Evolutionary conservation across 345 rosid genomes (phyloP).

Genomic region (Salix purpurea): DNA sequence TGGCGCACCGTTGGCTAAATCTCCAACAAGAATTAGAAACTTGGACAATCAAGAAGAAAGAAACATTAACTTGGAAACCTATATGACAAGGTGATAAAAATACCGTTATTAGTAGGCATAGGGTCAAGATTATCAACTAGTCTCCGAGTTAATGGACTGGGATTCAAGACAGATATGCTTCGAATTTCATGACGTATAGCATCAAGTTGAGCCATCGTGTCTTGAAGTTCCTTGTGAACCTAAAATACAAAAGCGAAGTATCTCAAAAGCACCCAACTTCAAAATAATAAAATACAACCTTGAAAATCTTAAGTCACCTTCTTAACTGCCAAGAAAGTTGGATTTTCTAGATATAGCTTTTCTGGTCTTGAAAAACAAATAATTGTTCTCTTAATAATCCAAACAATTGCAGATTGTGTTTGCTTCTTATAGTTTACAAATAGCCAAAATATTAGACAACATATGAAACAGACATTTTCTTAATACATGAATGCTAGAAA

Average conservation of each 20-base stretch:
- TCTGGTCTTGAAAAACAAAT: not conserved
- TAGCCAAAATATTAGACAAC: too few relatives aligned
- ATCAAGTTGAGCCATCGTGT: conserved; percentile 73
- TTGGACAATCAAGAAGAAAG: not conserved
- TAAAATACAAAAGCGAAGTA: conserved; percentile 12
- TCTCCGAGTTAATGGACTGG: conserved; percentile 72
- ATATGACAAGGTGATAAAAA: not conserved
- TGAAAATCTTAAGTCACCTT: not conserved
- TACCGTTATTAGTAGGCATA: conserved; percentile 38
- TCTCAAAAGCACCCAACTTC: not conserved
- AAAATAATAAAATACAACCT: not conserved
- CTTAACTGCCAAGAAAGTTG: not conserved
- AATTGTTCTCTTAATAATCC: not conserved
- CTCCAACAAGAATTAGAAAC: conserved; percentile 7
- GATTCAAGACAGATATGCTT: conserved; percentile 60
- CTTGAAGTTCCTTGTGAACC: conserved; percentile 90
- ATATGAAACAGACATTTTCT: not conserved
- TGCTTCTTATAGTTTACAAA: too few relatives aligned
- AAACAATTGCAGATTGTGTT: too few relatives aligned
- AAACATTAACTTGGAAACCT: not conserved
- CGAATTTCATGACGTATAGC: conserved; percentile 81
- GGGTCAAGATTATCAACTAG: conserved; percentile 40
- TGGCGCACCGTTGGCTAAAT: not conserved
- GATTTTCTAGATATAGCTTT: not conserved
- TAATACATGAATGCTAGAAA: not conserved